These are phyloP conservation scores for Cladosporium cucumerinum DNA, from an alignment of 2,329 filamentous ascomycete genomes.

Conservation along the genomic window DNA sequence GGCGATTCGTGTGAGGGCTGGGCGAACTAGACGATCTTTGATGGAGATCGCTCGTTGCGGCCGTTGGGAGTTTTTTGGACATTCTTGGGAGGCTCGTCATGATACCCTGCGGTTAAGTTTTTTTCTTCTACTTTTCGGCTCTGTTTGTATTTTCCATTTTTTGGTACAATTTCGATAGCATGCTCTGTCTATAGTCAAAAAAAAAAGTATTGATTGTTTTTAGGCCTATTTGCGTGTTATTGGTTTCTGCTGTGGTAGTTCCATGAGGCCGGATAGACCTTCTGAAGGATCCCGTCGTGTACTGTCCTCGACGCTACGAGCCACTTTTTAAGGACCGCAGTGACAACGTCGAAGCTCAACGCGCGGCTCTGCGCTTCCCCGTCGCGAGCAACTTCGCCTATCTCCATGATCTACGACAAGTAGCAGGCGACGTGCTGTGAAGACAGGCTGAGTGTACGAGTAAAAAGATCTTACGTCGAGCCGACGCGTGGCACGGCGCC, in stretches of 20 bases:
- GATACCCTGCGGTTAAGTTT: conserved; percentile 1
- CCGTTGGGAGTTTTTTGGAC: not conserved
- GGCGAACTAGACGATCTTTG: not conserved
- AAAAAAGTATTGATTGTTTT: not conserved
- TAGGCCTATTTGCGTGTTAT: too few species aligned
- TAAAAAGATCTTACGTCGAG: not conserved
- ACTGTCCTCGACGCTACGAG: not conserved
- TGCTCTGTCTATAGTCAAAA: not conserved
- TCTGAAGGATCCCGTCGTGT: too few species aligned
- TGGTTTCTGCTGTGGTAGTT: too few species aligned
- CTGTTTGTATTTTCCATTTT: not conserved
- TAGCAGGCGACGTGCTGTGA: not conserved
- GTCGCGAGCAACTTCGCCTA: not conserved
- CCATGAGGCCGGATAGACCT: too few species aligned
- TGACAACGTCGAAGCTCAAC: not conserved
- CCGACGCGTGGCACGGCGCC: not conserved
- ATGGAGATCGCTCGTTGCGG: not conserved
- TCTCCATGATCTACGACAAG: too few species aligned
- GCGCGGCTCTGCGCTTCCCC: not conserved
- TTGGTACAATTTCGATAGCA: not conserved
- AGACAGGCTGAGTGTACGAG: not conserved
- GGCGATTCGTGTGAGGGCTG: not conserved
- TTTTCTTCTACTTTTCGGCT: not conserved
- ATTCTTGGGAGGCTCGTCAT: conserved; percentile 4
- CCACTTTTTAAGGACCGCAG: not conserved